Percentiles rank a stretch among this genome's conserved stretches.
Conservation (phyloP, 805 yeast species). For the Wickerhamiella sorbophila region DNA sequence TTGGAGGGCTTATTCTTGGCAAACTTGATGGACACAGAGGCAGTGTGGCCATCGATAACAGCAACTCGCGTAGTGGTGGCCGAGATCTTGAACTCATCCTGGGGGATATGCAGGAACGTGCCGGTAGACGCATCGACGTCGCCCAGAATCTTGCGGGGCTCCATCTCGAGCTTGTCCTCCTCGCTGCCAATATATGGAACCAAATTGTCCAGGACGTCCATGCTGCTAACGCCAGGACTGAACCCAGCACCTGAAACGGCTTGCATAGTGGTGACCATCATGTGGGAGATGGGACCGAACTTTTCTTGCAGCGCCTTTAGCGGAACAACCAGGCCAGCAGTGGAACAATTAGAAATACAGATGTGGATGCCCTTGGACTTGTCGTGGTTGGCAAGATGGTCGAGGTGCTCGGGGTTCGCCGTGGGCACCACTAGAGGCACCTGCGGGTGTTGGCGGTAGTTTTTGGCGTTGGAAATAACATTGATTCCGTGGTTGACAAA, state of each 20-base stretch:
- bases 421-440: constrained; percentile 95
- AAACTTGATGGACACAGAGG: constrained; percentile 78
- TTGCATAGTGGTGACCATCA: constrained; percentile 85
- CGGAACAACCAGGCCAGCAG: constrained; percentile 96
- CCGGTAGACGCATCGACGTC: constrained; percentile 31
- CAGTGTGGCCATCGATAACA: constrained; percentile 96
- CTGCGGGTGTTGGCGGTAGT: constrained; percentile 72
- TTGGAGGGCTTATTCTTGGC: constrained; percentile 71
- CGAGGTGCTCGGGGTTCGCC: constrained; percentile 82
- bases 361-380: constrained; percentile 57
- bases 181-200: constrained; percentile 94
- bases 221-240: constrained; percentile 93
- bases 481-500: constrained; percentile 70
- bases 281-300: constrained; percentile 79
- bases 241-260: constrained; percentile 98
- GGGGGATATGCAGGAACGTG: constrained; percentile 25
- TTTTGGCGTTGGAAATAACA: constrained; percentile 89
- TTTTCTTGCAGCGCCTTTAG: constrained; percentile 80
- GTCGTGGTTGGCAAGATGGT: constrained; percentile 43
- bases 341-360: constrained; percentile 95
- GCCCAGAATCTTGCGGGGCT: constrained; percentile 89
- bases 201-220: constrained; percentile 86
- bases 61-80: constrained; percentile 97
- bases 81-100: constrained; percentile 60
- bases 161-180: constrained; percentile 98